These are phyloP conservation scores for Hygrocybe punicea DNA, from an alignment of 768 basidiomycete genomes.

Conservation along the genomic window DNA sequence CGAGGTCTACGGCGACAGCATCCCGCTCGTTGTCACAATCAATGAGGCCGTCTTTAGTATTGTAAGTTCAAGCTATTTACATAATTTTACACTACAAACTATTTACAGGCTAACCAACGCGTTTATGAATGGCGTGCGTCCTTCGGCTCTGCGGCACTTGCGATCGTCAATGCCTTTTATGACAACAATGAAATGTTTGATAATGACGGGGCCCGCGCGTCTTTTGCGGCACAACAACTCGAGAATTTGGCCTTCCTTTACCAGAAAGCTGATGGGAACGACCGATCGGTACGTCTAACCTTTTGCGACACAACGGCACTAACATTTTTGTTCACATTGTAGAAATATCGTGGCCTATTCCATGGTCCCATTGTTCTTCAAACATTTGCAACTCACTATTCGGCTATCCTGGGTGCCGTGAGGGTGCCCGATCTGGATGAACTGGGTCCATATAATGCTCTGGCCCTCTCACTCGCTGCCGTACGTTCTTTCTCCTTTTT, in stretches of 20 bases:
- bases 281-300: background rate
- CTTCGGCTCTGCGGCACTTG: constrained; percentile 4
- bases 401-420: background rate
- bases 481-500: background rate
- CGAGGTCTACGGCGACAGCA: background rate
- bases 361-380: background rate
- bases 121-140: constrained; percentile 6
- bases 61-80: background rate
- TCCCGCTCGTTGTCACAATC: background rate
- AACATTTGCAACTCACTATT: background rate
- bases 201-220: background rate
- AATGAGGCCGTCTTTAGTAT: background rate
- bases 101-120: constrained; percentile 6
- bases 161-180: constrained; percentile 6
- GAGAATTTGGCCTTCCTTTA: background rate
- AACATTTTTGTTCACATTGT: background rate
- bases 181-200: background rate
- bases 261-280: background rate
- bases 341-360: constrained; percentile 2
- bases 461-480: background rate
- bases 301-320: background rate
- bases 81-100: background rate
- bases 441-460: background rate
- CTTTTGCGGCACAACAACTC: background rate
- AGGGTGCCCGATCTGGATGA: background rate